Conservation (phyloP, 1,139 yeast species). For the Geotrichum candidum region DNA sequence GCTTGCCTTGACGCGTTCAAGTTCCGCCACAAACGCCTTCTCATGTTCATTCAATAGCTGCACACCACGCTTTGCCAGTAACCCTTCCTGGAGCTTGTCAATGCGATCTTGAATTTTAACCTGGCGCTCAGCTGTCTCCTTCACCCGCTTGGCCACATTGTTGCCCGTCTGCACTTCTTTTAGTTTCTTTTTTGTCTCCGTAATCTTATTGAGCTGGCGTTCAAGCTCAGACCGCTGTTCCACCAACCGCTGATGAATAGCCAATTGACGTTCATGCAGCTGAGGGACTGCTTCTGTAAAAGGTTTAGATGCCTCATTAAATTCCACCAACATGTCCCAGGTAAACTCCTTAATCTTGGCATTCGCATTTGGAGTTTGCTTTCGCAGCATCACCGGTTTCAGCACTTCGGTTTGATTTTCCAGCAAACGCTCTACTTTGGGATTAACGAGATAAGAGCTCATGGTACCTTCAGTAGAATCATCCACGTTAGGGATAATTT, state of each 20-base stretch:
- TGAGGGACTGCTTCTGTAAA: background rate
- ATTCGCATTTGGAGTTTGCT: background rate
- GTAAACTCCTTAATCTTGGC: background rate
- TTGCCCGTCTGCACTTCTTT: background rate
- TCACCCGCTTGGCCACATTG: background rate
- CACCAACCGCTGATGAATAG: background rate
- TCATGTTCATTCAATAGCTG: slow-evolving; percentile 40
- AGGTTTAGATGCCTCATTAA: background rate
- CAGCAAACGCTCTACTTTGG: background rate
- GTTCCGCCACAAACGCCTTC: slow-evolving; percentile 42
- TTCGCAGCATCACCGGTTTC: background rate
- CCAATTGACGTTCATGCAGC: slow-evolving; percentile 19
- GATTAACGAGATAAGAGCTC: background rate
- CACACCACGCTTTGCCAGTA: slow-evolving; percentile 27
- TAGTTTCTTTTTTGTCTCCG: background rate
- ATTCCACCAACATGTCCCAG: background rate
- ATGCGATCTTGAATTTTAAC: slow-evolving; percentile 33
- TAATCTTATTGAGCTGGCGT: background rate
- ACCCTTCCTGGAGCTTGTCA: slow-evolving; percentile 28
- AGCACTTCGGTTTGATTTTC: background rate
- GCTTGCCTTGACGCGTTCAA: slow-evolving; percentile 30
- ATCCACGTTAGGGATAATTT: background rate
- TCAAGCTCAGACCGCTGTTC: slow-evolving; percentile 3
- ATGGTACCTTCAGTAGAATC: background rate
- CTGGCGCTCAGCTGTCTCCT: slow-evolving; percentile 31